Percentiles rank a stretch among this genome's conserved stretches.
phyloP scores from a whole-genome alignment of 768 basidiomycete species.

The Termitomyces sp. region DNA sequence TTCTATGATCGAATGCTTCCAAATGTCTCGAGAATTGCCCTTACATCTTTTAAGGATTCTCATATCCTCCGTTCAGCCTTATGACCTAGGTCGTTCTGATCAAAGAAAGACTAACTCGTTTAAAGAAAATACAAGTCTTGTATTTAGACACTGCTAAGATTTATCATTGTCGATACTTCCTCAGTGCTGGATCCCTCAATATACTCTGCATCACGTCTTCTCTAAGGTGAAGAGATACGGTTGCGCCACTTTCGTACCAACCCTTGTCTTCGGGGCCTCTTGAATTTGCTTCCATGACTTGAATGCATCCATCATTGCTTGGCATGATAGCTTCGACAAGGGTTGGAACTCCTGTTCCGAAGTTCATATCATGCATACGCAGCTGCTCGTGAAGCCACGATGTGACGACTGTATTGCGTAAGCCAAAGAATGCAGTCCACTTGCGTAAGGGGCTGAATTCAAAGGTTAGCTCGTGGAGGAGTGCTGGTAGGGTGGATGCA shows the following conservation, averaged over 20 bases:
- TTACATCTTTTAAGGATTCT: neutral
- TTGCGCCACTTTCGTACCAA: conserved; percentile 26
- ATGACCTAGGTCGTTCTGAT: neutral
- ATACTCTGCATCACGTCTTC: conserved; percentile 23
- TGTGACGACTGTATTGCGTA: conserved; percentile 30
- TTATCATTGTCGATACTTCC: conserved; percentile 16
- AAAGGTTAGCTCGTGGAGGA: conserved; percentile 34
- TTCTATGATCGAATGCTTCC: neutral
- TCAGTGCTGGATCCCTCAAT: conserved; percentile 24
- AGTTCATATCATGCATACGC: conserved; percentile 32
- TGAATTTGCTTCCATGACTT: conserved; percentile 27
- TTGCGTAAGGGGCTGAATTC: conserved; percentile 28
- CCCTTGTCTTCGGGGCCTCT: neutral
- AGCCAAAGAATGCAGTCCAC: conserved; percentile 35
- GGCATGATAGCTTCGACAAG: conserved; percentile 33
- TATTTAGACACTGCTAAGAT: neutral
- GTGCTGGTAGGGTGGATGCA: conserved; percentile 23
- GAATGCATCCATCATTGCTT: conserved; percentile 30
- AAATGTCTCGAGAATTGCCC: neutral
- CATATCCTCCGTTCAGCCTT: neutral
- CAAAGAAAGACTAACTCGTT: neutral
- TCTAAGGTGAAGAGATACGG: conserved; percentile 22
- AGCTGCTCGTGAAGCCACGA: conserved; percentile 29
- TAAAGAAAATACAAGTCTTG: neutral
- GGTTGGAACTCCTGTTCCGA: conserved; percentile 28